These are phyloP conservation scores for Cyclotella distinguenda DNA, from an alignment of 108 stramenopile genomes.

Conservation along the genomic window DNA sequence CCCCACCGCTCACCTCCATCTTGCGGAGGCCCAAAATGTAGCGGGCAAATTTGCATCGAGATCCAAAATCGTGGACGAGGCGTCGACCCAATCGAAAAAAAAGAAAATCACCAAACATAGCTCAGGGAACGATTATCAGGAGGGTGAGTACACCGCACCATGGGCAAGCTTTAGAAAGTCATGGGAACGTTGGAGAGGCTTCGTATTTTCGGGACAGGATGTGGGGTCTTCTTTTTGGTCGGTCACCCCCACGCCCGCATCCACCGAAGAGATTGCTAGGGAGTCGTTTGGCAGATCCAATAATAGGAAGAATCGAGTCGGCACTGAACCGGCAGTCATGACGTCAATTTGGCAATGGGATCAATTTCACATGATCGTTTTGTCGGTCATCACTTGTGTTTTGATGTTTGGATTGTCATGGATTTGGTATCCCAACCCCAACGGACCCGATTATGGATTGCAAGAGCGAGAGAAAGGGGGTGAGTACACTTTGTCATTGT, in stretches of 20 bases:
- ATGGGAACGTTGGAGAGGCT: background rate
- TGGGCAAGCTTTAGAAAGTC: background rate
- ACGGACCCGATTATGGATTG: background rate
- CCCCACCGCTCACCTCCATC: too few species aligned
- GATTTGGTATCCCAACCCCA: conserved; percentile 23
- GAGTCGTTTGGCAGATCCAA: background rate
- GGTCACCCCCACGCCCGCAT: background rate
- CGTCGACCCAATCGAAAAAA: conserved; percentile 15
- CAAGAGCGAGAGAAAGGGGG: conserved; percentile 34
- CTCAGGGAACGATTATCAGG: background rate
- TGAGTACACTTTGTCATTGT: conserved; percentile 28
- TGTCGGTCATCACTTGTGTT: conserved; percentile 25
- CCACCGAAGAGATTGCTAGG: background rate
- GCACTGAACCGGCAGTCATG: background rate
- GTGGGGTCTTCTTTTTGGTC: conserved; percentile 5
- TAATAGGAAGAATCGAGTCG: background rate
- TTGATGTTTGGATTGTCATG: conserved; percentile 24
- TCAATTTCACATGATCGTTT: conserved; percentile 27
- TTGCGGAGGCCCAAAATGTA: conserved; percentile 30
- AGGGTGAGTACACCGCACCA: conserved; percentile 16
- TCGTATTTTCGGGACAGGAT: background rate
- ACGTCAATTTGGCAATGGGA: conserved; percentile 13
- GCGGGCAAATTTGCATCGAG: conserved; percentile 35
- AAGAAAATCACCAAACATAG: conserved; percentile 3
- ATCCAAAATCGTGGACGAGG: conserved; percentile 17